A percentile compares a stretch with the other conserved stretches of the same genome.
Conservation (phyloP, 176 grass and related monocot species). For the Aegilops speltoides region DNA sequence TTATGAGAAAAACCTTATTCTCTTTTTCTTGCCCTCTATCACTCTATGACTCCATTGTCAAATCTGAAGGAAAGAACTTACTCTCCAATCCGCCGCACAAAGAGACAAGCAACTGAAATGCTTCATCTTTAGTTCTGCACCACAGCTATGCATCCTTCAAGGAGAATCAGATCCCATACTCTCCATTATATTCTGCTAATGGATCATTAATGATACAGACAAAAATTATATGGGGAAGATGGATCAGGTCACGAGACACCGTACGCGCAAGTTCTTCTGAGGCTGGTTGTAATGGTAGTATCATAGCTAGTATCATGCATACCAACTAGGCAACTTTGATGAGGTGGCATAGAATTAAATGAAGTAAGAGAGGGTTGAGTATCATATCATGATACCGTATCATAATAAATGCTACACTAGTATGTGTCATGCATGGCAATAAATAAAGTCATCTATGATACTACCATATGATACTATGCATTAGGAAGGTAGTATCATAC, state of each 20-base stretch:
- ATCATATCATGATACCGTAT: too few relatives aligned
- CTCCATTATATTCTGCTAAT: constrained; percentile 38
- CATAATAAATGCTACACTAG: too few relatives aligned
- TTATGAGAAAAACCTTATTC: background rate
- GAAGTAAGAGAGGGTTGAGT: too few relatives aligned
- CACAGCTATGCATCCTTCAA: constrained; percentile 22
- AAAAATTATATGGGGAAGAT: constrained; percentile 7
- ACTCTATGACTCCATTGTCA: background rate
- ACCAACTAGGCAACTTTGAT: too few relatives aligned
- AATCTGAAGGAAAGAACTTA: constrained; percentile 11
- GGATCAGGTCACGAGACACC: constrained; percentile 4
- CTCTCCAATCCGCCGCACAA: background rate
- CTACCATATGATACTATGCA: too few relatives aligned
- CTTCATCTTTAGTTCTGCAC: constrained; percentile 53
- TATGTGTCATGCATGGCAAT: too few relatives aligned
- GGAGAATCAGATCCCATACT: constrained; percentile 35
- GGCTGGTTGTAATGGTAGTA: too few relatives aligned
- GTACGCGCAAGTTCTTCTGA: background rate
- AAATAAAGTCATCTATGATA: too few relatives aligned
- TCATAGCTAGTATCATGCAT: too few relatives aligned
- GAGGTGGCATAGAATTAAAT: too few relatives aligned
- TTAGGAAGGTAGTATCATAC: too few relatives aligned
- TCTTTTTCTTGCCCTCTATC: background rate
- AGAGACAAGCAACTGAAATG: constrained; percentile 30
- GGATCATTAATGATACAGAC: background rate